phyloP scores from a whole-genome alignment of 192 early-diverging fungal genomes.

The Glomus cerebriforme region DNA sequence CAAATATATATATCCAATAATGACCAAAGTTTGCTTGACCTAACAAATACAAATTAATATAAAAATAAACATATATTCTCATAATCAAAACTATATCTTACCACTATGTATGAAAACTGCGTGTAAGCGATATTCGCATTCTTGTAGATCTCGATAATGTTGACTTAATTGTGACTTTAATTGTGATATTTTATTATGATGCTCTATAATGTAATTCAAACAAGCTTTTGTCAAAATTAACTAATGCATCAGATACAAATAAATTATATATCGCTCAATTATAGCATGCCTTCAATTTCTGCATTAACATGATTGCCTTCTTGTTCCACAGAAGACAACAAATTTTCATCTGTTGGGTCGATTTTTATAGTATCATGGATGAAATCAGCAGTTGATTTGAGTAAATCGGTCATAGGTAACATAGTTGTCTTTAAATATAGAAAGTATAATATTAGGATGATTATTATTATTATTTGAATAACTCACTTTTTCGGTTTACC shows the following conservation, averaged over 20 bases:
- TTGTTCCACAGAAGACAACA: neutral
- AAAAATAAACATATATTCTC: neutral
- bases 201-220: neutral
- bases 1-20: slow-evolving; percentile 78
- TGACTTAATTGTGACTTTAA: slow-evolving; percentile 32
- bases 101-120: slow-evolving; percentile 81
- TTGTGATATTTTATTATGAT: neutral
- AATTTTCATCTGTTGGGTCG: neutral
- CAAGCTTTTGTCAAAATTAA: neutral
- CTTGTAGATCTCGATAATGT: slow-evolving; percentile 40
- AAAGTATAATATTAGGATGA: neutral
- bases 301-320: neutral
- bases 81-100: neutral
- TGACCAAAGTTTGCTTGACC: slow-evolving; percentile 71
- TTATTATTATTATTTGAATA: slow-evolving; percentile 13
- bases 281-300: neutral
- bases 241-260: too few relatives aligned
- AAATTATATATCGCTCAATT: too few relatives aligned
- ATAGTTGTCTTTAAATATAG: neutral
- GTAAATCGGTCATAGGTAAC: slow-evolving; percentile 3
- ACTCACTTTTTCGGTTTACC: neutral
- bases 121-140: slow-evolving; percentile 63
- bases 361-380: neutral
- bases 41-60: slow-evolving; percentile 10
- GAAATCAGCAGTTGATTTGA: slow-evolving; percentile 9